Evolutionary conservation across 495 filamentous ascomycete genomes (phyloP), one percentile per base, ranked within the genome.

Genomic region (Annulohypoxylon moriforme): DNA sequence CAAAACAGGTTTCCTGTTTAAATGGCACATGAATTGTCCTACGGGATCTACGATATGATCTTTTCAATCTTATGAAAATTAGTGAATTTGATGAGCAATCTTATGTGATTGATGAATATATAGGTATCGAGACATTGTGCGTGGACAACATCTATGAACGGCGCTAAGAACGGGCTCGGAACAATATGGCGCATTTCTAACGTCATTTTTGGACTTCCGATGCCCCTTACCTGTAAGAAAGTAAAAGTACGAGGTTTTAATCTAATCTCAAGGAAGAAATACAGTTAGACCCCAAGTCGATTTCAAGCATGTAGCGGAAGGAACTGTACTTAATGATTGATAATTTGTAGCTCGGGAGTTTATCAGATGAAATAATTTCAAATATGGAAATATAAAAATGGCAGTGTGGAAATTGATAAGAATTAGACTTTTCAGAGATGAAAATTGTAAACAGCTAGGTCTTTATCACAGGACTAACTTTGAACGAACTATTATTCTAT

Each of bases 1-100:
- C 46, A 64, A 63, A 62, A 64, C 56, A 50, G 50, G 56, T 18
- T 38, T 14, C 40, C 65, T 69, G 36, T 68, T 69, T 66, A 57
- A 67, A 53, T 69, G 60, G 66, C 62, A 68, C 60, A 68, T 64
- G 53, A 72, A 53, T 62, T 66, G 44, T 73, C 71, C 57, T 69
- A 34, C 61, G 58, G 55, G 68, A 73, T 73, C 49, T 69, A 73
- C 36, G 49, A 68, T 38, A 57, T 73, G 47, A 49, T 40, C 53
- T 50, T 69, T 57, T 40, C 5, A 42, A 18, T 29, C 24, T 42
- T 11, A 34, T 58, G 59, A 60, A 4, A 11, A 3, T n/a, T 27
- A 52, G 47, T 52, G 47, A 52, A 29, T 50, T 67, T 22, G 25
- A 38, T 42, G 33, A 25, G 6, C 4, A 24, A 40, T 59, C 10